phyloP scores from a whole-genome alignment of 768 basidiomycete genomes.

The Rhodotorula kratochvilovae region DNA sequence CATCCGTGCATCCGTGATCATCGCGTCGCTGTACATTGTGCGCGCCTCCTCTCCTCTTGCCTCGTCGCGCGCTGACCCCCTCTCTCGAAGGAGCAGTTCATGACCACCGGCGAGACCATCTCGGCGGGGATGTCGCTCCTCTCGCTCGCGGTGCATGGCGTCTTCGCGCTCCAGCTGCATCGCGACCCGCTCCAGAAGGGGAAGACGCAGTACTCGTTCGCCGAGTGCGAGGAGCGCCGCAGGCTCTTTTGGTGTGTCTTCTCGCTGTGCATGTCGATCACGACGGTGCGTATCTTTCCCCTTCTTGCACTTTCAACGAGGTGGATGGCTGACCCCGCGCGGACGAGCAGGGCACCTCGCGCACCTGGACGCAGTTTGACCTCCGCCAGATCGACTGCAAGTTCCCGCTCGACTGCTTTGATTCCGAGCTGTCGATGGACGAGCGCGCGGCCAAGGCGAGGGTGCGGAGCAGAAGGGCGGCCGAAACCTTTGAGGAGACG shows the following conservation, averaged over 20 bases:
- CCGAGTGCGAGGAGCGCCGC: conserved; percentile 27
- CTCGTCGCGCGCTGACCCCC: not conserved
- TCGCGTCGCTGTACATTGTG: conserved; percentile 16
- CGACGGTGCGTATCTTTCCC: not conserved
- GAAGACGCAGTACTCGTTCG: not conserved
- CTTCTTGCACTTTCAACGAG: too few species aligned
- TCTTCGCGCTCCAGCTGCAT: conserved; percentile 22
- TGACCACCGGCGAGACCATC: conserved; percentile 1
- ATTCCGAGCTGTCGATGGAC: conserved; percentile 27
- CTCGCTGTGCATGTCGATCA: conserved; percentile 14
- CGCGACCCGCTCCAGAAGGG: conserved; percentile 24
- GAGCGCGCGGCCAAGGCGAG: conserved; percentile 21
- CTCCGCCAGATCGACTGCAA: conserved; percentile 25
- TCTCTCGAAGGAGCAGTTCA: not conserved
- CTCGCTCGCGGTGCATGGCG: conserved; percentile 17
- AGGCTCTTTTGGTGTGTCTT: conserved; percentile 30
- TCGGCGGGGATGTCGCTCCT: conserved; percentile 20
- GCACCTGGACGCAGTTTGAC: conserved; percentile 27
- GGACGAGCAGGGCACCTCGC: conserved; percentile 12
- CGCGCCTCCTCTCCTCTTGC: not conserved
- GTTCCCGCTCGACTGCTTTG: conserved; percentile 34
- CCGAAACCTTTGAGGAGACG: conserved; percentile 22
- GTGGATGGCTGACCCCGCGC: not conserved
- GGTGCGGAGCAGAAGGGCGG: not conserved
- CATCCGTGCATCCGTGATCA: not conserved